Percentiles rank a stretch among this genome's conserved stretches.
These are phyloP conservation scores for Neurospora intermedia DNA, from an alignment of 495 filamentous ascomycete genomes.

Conservation along the genomic window DNA sequence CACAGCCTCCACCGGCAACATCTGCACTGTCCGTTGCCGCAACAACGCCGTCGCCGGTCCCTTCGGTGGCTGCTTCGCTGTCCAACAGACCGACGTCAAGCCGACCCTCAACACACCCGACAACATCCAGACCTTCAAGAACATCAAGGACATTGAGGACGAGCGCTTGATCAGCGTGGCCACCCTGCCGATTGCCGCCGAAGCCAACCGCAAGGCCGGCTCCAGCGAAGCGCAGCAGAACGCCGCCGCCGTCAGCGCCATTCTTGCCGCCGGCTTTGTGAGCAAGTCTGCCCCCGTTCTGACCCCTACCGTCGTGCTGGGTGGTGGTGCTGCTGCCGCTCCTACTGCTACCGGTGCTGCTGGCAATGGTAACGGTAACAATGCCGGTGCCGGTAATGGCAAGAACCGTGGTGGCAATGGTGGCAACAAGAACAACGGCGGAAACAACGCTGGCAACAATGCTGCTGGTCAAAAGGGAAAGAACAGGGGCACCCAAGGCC, in stretches of 20 bases:
- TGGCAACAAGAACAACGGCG: no score
- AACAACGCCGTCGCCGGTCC: constrained; percentile 47
- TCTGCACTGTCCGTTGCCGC: constrained; percentile 46
- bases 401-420: no score
- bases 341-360: not conserved
- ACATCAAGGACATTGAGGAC: constrained; percentile 16
- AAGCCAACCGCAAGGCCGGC: constrained; percentile 28
- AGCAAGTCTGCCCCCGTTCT: not conserved
- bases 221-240: constrained; percentile 18
- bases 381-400: no score
- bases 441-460: no score
- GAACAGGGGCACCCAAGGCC: not conserved
- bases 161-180: constrained; percentile 23
- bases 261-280: constrained; percentile 1
- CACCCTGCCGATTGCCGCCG: constrained; percentile 26
- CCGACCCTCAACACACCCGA: constrained; percentile 24
- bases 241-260: constrained; percentile 18
- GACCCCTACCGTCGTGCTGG: not conserved
- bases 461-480: not conserved
- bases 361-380: not conserved
- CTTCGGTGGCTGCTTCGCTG: constrained; percentile 42
- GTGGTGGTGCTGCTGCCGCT: not conserved
- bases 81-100: constrained; percentile 30
- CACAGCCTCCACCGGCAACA: constrained; percentile 33
- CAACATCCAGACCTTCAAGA: constrained; percentile 17